Base-by-base conservation (phyloP, 352 stramenopile genomes). In the Globisporangium cystogenes region DNA sequence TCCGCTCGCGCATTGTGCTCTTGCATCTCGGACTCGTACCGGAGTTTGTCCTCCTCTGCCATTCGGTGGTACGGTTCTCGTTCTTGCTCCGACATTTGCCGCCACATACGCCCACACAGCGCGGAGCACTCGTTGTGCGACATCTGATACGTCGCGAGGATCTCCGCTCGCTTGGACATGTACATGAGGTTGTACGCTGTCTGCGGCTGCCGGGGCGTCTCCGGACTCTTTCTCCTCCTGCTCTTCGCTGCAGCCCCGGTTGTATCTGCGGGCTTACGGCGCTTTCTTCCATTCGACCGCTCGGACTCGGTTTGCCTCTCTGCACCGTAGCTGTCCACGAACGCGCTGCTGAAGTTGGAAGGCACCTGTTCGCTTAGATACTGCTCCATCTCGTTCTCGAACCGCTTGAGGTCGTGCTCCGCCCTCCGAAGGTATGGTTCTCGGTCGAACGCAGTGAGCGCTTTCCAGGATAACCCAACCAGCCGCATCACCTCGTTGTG, bases 151-250 rank as follows among this genome's bases (percentile, higher is more conserved):
- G 60, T 64, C 14, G 58, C 55, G 42, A 84, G 64, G 10, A 87
- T 55, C 54, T 87, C 72, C 1, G 60, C 60, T 24, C 71, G 73
- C 62, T 79, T 75, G 3, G 69, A 71, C 60, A 85, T 70, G 46
- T 78, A 84, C 72, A 84, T 85, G 24, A 85, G 60, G 49, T 85
- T 85, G 62, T 76, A 84, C 15, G 74, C 74, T 10, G 71, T 80
- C 46, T 82, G 67, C 2, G 71, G 71, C 1, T 59, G 63, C 0
- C 67, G 65, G 12, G 72, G 73, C 3, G 50, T 47, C 18, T 42
- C 47, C 15, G 49, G 29, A 40, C 76, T 70, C 48, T 68, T 58
- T 26, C 65, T 63, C 18, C 59, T 48, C 20, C 35, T 60, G 21
- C 20, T 45, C 45, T 49, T 54, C 23, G 24, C 53, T 2, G 57